Evolutionary conservation across 1,284 basidiomycete genomes (phyloP), one percentile per base, ranked within the genome.

Genomic region (Sporisorium iseilematis-ciliati): DNA sequence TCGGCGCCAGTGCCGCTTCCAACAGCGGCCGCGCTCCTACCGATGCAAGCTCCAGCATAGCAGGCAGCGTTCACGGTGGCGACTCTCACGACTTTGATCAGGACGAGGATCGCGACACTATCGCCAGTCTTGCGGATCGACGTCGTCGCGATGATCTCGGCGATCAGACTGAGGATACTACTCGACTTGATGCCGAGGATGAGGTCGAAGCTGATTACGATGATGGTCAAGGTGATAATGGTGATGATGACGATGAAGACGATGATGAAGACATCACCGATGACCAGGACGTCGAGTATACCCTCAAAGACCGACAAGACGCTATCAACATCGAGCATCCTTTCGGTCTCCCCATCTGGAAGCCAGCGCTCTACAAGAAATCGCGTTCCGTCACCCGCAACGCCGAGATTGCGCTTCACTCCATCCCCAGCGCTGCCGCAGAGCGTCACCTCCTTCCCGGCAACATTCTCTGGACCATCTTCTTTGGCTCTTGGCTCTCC

Each of bases 331-430:
- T 97, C 84, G 94, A 97, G 85, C 97, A 99, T 86, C 97, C 97
- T 7, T 99, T 99, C 86, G 97, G 97, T 88, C 89, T 99, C 75
- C 97, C 94, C 49, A 98, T 99, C 84, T 99, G 97, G 97, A 99
- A 99, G 86, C 97, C 97, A 14, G 97, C 97, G 0, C 87, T 99
- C 57, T 99, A 99, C 90, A 96, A 97, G 87, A 99, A 99, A 86
- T 93, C 93, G 29, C 92, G 97, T 51, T 95, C 95, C 2, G 93
- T 99, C 76, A 97, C 96, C 46, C 92, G 95, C 61, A 92, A 95
- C 86, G 97, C 97, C 43, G 97, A 99, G 86, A 91, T 92, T 60
- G 97, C 93, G 0, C 89, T 99, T 2, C 97, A 99, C 85, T 91
- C 92, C 18, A 89, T 93, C 42, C 97, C 97, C 1, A 95, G 94